A percentile compares a stretch with the other conserved stretches of the same genome.
These are phyloP conservation scores for Solanum chilense DNA, from an alignment of 257 asterid species.

Conservation along the genomic window DNA sequence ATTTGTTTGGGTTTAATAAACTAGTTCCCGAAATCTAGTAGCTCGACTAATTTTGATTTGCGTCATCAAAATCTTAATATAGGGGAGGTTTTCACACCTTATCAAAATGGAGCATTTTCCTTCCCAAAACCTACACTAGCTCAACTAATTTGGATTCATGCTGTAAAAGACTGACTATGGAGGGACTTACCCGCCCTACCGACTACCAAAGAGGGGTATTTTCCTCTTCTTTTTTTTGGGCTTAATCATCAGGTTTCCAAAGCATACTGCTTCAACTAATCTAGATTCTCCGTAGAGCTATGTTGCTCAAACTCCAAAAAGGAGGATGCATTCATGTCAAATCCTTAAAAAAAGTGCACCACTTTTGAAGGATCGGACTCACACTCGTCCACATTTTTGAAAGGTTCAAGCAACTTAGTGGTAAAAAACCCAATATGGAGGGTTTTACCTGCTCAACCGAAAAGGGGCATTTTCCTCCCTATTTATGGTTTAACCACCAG, in stretches of 20 bases:
- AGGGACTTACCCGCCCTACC: no score
- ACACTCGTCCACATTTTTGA: no score
- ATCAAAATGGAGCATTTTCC: background rate
- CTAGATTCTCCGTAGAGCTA: background rate
- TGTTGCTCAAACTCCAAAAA: no score
- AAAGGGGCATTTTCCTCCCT: background rate
- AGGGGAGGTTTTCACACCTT: background rate
- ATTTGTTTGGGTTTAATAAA: background rate
- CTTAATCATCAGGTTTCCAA: background rate
- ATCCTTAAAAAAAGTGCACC: no score
- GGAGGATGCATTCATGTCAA: no score
- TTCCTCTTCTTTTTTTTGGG: background rate
- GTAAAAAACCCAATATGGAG: background rate
- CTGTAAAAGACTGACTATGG: no score
- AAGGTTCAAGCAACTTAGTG: background rate
- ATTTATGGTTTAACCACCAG: background rate
- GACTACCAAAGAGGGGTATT: background rate
- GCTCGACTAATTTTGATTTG: background rate
- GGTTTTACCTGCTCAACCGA: background rate
- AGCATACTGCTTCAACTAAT: background rate
- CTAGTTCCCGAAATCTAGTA: background rate
- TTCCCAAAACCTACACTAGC: background rate
- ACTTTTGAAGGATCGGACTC: no score
- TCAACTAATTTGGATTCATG: no score
- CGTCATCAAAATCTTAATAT: fast-evolving